These are phyloP conservation scores for Panaeolus papilionaceus DNA, from an alignment of 768 basidiomycete genomes.

Conservation along the genomic window DNA sequence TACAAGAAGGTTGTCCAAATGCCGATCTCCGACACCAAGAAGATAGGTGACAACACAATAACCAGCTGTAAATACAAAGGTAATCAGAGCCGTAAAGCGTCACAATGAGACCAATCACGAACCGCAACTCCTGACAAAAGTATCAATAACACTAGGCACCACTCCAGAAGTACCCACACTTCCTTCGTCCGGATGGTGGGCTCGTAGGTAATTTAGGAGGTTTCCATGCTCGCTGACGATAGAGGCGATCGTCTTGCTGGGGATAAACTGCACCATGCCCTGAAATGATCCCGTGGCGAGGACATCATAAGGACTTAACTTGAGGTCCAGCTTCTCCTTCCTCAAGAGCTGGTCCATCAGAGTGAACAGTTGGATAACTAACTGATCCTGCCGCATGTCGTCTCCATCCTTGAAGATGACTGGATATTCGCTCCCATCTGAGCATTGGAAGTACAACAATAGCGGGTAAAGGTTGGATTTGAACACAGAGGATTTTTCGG, in stretches of 20 bases:
- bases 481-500: constrained; percentile 95
- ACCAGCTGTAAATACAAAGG: constrained; percentile 66
- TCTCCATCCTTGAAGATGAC: constrained; percentile 99
- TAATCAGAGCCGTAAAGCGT: constrained; percentile 13
- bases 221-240: constrained; percentile 93
- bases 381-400: constrained; percentile 97
- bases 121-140: constrained; percentile 97
- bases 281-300: constrained; percentile 90
- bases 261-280: constrained; percentile 96
- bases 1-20: constrained; percentile 93
- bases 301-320: constrained; percentile 90
- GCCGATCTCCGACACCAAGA: constrained; percentile 95
- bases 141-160: constrained; percentile 94
- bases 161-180: constrained; percentile 95
- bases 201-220: constrained; percentile 86
- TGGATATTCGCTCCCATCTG: constrained; percentile 86
- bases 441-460: constrained; percentile 87
- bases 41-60: constrained; percentile 98
- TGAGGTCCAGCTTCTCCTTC: constrained; percentile 95
- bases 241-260: constrained; percentile 93
- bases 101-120: constrained; percentile 28
- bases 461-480: constrained; percentile 96
- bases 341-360: constrained; percentile 94
- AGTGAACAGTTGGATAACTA: constrained; percentile 98
- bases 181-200: constrained; percentile 90